Percentiles rank a stretch among this genome's conserved stretches.
phyloP scores from a whole-genome alignment of 2,329 filamentous ascomycete genomes.

The Pestalotiopsis sp. region DNA sequence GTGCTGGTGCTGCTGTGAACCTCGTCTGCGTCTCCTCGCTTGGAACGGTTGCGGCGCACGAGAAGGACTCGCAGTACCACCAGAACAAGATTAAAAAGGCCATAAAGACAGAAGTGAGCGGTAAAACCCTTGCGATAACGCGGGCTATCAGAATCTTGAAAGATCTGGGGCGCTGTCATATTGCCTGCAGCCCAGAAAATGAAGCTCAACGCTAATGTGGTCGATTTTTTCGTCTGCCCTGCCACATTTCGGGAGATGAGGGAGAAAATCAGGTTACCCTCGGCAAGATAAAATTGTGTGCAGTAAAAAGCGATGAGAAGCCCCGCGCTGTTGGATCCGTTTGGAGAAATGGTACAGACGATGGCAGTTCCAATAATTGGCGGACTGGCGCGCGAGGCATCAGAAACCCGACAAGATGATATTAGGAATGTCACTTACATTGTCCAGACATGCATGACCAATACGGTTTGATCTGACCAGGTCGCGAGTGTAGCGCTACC shows the following conservation, averaged over 20 bases:
- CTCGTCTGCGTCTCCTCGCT: constrained; percentile 12
- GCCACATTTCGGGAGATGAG: constrained; percentile 42
- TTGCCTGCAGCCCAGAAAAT: constrained; percentile 44
- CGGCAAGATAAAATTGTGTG: constrained; percentile 43
- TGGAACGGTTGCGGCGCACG: constrained; percentile 23
- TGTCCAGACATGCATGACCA: constrained; percentile 18
- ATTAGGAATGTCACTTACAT: background rate
- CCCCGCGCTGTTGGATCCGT: constrained; percentile 32
- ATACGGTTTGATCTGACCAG: constrained; percentile 21
- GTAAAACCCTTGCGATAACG: constrained; percentile 36
- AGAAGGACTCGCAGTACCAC: constrained; percentile 25
- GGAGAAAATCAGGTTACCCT: constrained; percentile 42
- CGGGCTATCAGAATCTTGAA: constrained; percentile 34
- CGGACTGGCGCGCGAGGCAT: constrained; percentile 24
- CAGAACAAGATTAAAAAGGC: constrained; percentile 32
- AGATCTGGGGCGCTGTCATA: constrained; percentile 42
- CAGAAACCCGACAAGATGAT: constrained; percentile 24
- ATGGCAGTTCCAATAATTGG: constrained; percentile 42
- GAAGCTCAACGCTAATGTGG: constrained; percentile 40
- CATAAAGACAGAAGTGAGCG: constrained; percentile 36
- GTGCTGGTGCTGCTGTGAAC: background rate
- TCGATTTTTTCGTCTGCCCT: constrained; percentile 46
- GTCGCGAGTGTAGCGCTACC: constrained; percentile 34
- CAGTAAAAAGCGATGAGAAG: constrained; percentile 43
- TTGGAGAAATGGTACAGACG: constrained; percentile 37